Conservation (phyloP, 2,329 filamentous ascomycete species). For the Epichloe aotearoae region DNA sequence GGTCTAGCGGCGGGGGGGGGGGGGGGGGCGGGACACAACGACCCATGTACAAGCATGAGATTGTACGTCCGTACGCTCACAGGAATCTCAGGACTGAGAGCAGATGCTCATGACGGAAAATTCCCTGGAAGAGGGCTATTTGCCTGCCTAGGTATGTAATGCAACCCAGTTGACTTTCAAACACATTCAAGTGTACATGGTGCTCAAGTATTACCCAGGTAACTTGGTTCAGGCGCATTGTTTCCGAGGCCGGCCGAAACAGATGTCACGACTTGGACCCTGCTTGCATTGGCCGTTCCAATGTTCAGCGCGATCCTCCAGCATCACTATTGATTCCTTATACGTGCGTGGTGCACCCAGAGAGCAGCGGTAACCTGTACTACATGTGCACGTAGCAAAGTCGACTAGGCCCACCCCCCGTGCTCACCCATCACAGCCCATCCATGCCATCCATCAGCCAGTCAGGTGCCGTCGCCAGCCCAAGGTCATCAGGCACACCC, state of each 20-base stretch:
- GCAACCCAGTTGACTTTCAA: neutral
- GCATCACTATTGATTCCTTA: neutral
- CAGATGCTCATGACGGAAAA: too few species aligned
- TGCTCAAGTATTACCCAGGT: neutral
- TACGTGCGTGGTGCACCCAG: neutral
- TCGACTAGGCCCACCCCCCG: neutral
- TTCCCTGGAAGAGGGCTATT: too few species aligned
- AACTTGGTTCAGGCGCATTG: neutral
- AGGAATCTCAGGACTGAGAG: too few species aligned
- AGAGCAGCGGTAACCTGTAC: neutral
- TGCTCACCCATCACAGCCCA: neutral
- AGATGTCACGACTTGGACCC: neutral
- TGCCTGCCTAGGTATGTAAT: too few species aligned
- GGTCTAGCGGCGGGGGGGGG: neutral
- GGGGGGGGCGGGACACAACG: neutral
- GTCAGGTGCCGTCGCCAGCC: conserved; percentile 12
- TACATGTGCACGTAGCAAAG: neutral
- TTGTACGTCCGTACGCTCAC: too few species aligned
- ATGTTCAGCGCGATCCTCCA: too few species aligned
- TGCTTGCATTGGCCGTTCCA: neutral
- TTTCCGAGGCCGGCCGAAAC: too few species aligned
- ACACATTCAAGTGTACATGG: too few species aligned
- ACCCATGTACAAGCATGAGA: neutral
- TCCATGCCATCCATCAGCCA: conserved; percentile 9
- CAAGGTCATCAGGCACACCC: conserved; percentile 14